Base-by-base conservation (phyloP, 2,329 filamentous ascomycete species). In the Cryphonectria naterciae region DNA sequence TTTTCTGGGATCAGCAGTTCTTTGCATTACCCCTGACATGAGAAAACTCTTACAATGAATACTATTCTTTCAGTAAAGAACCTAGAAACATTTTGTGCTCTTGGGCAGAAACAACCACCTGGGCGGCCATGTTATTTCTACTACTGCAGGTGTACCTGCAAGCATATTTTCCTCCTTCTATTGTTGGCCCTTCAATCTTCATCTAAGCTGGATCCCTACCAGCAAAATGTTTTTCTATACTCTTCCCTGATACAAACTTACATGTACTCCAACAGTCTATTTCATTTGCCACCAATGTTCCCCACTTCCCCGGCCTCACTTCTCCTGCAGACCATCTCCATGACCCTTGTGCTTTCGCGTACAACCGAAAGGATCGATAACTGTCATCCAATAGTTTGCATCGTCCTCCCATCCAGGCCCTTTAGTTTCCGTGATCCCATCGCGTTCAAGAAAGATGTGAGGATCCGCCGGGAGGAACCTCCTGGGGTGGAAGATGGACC, bases 401-500 rank as follows among this genome's bases (percentile, higher is more conserved):
- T 37, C 28, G 37, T 65, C 64, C 2, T 65, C 46, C 46, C 43
- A 39, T 11, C 46, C 46, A 15, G 43, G 43, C n/a, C 64, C 64
- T 46, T 65, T 46, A 28, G 41, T n/a, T 46, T 65, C 64, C 28
- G 64, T 65, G 46, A 65, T 17, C 19, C 46, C 64, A 75, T 89
- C 86, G 66, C 76, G 76, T 0, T 81, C 80, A 2, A 89, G 81
- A 74, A 87, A 88, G 6, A 85, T 80, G 71, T 83, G 85, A 62
- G 83, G 82, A 70, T 80, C 83, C 70, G 79, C 75, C 0, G 87
- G 88, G 25, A 89, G 77, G 74, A 81, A 87, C 41, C 80, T 80
- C 49, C 86, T 80, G 32, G 87, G 87, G 73, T 89, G 85, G 5
- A 83, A 78, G 2, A 81, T 54, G 71, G 88, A 89, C 77, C 86